Base-by-base conservation (phyloP, 2,329 filamentous ascomycete species). In the Hortaea werneckii region DNA sequence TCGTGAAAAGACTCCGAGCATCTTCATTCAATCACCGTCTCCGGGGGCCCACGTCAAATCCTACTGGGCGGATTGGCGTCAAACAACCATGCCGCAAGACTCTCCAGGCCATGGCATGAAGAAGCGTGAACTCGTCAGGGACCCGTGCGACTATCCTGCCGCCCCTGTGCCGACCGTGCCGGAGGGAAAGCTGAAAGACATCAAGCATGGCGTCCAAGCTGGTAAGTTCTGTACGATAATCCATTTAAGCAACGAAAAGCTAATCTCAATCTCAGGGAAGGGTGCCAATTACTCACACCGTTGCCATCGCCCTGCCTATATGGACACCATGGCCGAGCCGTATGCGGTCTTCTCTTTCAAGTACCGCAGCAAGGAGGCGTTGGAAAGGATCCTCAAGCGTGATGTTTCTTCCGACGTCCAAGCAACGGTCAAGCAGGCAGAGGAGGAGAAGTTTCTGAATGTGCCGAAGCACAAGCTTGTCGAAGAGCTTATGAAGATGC, bases 341-440 rank as follows among this genome's bases (percentile, higher is more conserved):
- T 73, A 70, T 47, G 71, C 69, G 0, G 65, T 73, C 8, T 73
- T 74, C 54, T 62, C 63, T n/a, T 74, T 73, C 63, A 68, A 68
- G 44, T 73, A 72, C 47, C 63, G 70, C 2, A 65, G 59, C 43
- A 55, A 49, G 43, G 52, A 50, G 32, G 53, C 58, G 11, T 52
- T 73, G 29, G 57, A 63, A 50, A 51, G 57, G 37, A 61, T 70
- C 29, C 54, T 69, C 12, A 53, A 52, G 11, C 47, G 50, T 8
- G 56, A 54, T 13, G 53, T 62, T 35, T 47, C 54, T 20, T 58
- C 49, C 32, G 58, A 57, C 12, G 45, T 50, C 11, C 42, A 52
- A 42, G 41, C 51, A 29, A 50, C 56, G 11, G 47, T 50, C 1
- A 12, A 52, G 28, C 46, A 54, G 29, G 50, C 51, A 5, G 50